These are phyloP conservation scores for Gleditsia sinensis DNA, from an alignment of 306 rosid genomes.

Conservation along the genomic window DNA sequence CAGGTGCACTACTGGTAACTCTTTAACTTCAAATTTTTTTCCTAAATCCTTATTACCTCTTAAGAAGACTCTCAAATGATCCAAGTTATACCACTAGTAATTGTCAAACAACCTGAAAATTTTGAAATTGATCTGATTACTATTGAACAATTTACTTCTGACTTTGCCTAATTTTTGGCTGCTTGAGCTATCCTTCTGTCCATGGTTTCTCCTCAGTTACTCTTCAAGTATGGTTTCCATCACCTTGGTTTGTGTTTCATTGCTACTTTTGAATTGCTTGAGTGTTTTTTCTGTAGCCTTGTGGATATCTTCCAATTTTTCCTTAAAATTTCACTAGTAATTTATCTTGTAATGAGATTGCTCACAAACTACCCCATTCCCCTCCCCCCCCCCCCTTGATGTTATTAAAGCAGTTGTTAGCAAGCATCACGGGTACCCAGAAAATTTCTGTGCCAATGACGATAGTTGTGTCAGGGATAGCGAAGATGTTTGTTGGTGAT, in stretches of 20 bases:
- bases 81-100: neutral
- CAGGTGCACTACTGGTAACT: neutral
- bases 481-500: constrained; percentile 93
- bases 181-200: constrained; percentile 13
- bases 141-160: neutral
- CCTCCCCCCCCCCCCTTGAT: neutral
- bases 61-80: neutral
- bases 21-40: too few species aligned
- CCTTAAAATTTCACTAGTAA: neutral
- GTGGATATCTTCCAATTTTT: constrained; percentile 6
- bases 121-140: neutral
- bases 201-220: neutral
- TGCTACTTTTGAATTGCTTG: constrained; percentile 13
- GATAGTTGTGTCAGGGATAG: constrained; percentile 90
- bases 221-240: neutral
- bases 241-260: neutral
- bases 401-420: constrained; percentile 60
- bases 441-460: constrained; percentile 90
- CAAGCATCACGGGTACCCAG: constrained; percentile 83
- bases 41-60: neutral
- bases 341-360: constrained; percentile 8
- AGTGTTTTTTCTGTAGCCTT: neutral
- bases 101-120: neutral
- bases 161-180: neutral
- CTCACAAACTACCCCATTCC: constrained; percentile 10